A percentile compares a stretch with the other conserved stretches of the same genome.
Conservation (phyloP, 371 early-diverging fungal genomes). For the Apophysomyces sp. region DNA sequence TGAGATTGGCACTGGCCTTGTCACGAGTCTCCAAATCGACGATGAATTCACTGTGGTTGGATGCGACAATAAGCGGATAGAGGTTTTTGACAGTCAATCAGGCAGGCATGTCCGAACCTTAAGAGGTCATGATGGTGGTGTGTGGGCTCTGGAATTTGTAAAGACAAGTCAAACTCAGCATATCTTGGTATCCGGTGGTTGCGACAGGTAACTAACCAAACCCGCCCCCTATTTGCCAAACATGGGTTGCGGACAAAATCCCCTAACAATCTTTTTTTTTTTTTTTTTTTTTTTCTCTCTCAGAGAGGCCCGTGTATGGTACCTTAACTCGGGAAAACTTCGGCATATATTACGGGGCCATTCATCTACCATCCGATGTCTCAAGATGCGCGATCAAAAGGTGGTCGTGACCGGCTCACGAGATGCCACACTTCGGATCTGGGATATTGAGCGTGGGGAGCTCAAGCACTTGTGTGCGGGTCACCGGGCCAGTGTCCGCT, state of each 20-base stretch:
- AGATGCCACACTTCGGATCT: conserved; percentile 83
- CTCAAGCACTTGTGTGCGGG: conserved; percentile 64
- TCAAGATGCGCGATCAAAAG: conserved; percentile 61
- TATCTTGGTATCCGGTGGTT: conserved; percentile 69
- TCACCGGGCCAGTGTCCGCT: conserved; percentile 77
- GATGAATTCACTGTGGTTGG: conserved; percentile 81
- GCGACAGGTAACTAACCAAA: conserved; percentile 56
- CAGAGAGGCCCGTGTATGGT: conserved; percentile 83
- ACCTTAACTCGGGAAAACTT: conserved; percentile 71
- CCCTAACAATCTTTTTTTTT: conserved; percentile 15
- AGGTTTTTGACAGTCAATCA: conserved; percentile 74
- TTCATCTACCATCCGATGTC: conserved; percentile 85
- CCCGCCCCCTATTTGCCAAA: too few relatives aligned
- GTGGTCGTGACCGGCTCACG: conserved; percentile 86
- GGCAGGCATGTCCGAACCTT: conserved; percentile 24
- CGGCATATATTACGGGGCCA: conserved; percentile 80
- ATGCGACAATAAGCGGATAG: conserved; percentile 81
- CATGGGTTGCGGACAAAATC: too few relatives aligned
- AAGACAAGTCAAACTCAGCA: conserved; percentile 21
- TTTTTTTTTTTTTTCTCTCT: conserved; percentile 6
- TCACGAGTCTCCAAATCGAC: conserved; percentile 88
- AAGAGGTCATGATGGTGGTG: conserved; percentile 74
- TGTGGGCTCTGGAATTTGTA: conserved; percentile 77
- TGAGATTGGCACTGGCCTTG: conserved; percentile 74
- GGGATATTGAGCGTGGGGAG: conserved; percentile 69